These are phyloP conservation scores for Trichophyton schoenleinii DNA, from an alignment of 2,329 filamentous ascomycete species.

Conservation along the genomic window DNA sequence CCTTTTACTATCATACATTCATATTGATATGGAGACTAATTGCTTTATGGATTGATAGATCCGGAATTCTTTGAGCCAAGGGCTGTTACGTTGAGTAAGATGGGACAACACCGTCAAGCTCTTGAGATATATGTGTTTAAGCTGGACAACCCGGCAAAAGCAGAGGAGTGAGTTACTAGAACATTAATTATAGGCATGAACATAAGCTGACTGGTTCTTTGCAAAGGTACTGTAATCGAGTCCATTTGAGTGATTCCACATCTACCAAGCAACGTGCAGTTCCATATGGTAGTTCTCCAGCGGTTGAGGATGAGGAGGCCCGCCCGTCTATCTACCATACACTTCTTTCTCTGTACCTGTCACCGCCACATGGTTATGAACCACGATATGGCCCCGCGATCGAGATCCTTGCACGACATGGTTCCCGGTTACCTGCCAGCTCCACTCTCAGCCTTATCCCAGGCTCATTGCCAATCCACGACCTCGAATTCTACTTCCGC, in stretches of 20 bases:
- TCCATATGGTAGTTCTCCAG: conserved; percentile 27
- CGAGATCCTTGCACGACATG: conserved; percentile 79
- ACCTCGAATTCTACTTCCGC: conserved; percentile 82
- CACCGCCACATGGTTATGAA: conserved; percentile 59
- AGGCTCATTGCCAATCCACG: conserved; percentile 58
- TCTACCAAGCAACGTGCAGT: conserved; percentile 24
- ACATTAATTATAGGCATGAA: not conserved
- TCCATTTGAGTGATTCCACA: conserved; percentile 51
- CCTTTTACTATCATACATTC: conserved; percentile 4
- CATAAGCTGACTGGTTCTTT: conserved; percentile 21
- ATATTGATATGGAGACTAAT: not conserved
- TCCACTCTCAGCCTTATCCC: conserved; percentile 82
- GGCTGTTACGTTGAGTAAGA: conserved; percentile 82
- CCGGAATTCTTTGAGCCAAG: conserved; percentile 76
- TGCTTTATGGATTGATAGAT: conserved; percentile 41
- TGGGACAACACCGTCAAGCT: conserved; percentile 90
- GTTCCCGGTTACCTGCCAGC: conserved; percentile 74
- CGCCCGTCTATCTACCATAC: conserved; percentile 79
- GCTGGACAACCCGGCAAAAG: conserved; percentile 72
- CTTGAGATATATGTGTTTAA: conserved; percentile 97
- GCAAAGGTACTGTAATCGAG: conserved; percentile 66
- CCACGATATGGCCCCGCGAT: conserved; percentile 69
- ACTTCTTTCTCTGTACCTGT: conserved; percentile 77
- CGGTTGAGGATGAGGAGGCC: conserved; percentile 35
- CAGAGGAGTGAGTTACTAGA: conserved; percentile 61